phyloP scores from a whole-genome alignment of 176 grass and related monocot genomes.

The Aegilops umbellulata region DNA sequence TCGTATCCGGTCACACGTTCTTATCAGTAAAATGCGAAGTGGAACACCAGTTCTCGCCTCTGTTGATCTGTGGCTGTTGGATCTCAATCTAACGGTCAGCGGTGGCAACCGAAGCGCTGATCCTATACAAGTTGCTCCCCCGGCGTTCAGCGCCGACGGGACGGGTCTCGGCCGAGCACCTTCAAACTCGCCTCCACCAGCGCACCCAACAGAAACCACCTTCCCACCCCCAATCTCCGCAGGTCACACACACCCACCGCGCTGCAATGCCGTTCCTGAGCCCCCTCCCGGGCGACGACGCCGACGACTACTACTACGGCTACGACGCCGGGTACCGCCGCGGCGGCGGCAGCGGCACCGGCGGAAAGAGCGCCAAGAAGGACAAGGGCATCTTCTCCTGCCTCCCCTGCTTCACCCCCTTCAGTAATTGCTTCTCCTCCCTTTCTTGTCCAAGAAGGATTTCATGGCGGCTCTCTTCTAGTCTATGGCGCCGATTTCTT shows the following conservation, averaged over 20 bases:
- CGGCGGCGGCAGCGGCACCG: slow-evolving; percentile 8
- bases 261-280: slow-evolving; percentile 42
- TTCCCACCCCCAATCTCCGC: background rate
- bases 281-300: slow-evolving; percentile 27
- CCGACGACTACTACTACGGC: slow-evolving; percentile 49
- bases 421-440: slow-evolving; percentile 22
- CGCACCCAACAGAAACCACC: background rate
- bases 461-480: background rate
- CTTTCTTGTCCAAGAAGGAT: background rate
- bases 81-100: background rate
- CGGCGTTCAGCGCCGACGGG: background rate
- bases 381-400: slow-evolving; percentile 47
- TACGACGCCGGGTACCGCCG: slow-evolving; percentile 37
- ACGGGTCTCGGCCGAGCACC: background rate
- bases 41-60: background rate
- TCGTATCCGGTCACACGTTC: too few relatives aligned
- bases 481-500: background rate
- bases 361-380: slow-evolving; percentile 49
- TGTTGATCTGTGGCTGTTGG: background rate
- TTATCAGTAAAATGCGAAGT: background rate
- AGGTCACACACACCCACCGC: background rate
- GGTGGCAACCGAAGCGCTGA: background rate
- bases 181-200: background rate
- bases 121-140: background rate
- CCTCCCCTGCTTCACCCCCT: slow-evolving; percentile 53